Evolutionary conservation across 257 asterid species (phyloP).

Genomic region (Hygrophila difformis): DNA sequence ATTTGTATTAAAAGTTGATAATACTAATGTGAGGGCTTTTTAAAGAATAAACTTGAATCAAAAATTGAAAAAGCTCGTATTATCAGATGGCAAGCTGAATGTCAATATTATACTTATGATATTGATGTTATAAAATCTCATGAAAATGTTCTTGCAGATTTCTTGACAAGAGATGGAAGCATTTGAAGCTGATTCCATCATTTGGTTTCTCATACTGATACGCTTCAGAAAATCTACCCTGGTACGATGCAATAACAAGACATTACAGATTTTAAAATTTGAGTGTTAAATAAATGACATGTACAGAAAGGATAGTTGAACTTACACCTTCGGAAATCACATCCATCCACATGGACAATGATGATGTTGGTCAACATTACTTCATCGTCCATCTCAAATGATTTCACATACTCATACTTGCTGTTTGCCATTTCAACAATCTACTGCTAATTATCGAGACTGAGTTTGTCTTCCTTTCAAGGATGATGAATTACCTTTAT

Average conservation of each 20-base stretch:
- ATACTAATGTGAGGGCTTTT: no score
- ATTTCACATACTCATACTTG: constrained; percentile 79
- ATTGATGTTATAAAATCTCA: no score
- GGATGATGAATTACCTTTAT: no score
- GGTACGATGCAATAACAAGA: not conserved
- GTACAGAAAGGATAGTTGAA: constrained; percentile 4
- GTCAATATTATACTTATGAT: no score
- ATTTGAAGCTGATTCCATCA: constrained; percentile 68
- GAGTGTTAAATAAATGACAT: no score
- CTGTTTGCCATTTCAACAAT: constrained; percentile 58
- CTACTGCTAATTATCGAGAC: not conserved
- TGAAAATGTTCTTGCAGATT: no score
- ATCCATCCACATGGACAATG: constrained; percentile 45
- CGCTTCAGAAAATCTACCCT: constrained; percentile 55
- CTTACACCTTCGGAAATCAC: constrained; percentile 44
- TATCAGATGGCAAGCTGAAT: no score
- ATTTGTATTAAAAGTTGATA: no score
- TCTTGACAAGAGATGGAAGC: no score
- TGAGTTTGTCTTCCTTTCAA: no score
- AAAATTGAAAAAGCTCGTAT: constrained; percentile 47
- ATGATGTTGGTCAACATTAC: constrained; percentile 54
- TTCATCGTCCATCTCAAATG: constrained; percentile 61
- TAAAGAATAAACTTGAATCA: no score
- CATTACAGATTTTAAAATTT: no score
- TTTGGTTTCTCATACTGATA: constrained; percentile 69